Percentiles rank a stretch among this genome's conserved stretches.
phyloP scores from a whole-genome alignment of 495 filamentous ascomycete species.

The Trichoderma gamsii region DNA sequence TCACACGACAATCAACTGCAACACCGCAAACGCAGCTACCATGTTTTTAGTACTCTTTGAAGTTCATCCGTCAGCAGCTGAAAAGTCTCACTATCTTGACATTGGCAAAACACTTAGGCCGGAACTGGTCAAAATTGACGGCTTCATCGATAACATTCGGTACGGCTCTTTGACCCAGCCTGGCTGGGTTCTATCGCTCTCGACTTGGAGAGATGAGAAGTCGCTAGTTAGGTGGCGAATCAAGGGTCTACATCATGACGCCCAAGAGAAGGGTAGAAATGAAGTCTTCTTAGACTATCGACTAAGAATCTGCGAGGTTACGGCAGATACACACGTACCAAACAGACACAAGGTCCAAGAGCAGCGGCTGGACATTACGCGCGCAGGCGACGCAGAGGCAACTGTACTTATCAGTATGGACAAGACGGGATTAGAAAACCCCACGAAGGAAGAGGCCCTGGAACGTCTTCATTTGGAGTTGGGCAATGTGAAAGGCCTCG shows the following conservation, averaged over 20 bases:
- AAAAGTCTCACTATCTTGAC: slow-evolving; percentile 7
- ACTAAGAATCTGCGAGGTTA: not conserved
- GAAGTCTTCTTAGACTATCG: not conserved
- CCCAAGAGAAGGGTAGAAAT: slow-evolving; percentile 10
- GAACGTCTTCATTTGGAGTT: not conserved
- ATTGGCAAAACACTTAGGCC: slow-evolving; percentile 10
- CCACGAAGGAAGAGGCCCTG: not conserved
- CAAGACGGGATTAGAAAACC: not conserved
- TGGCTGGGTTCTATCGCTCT: slow-evolving; percentile 16
- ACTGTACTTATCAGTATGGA: not conserved
- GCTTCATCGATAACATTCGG: slow-evolving; percentile 13
- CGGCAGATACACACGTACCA: slow-evolving; percentile 9
- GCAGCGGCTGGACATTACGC: not conserved
- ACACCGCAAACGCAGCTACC: too few relatives aligned
- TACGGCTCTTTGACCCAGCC: slow-evolving; percentile 10
- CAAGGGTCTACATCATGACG: slow-evolving; percentile 8
- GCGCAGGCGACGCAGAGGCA: slow-evolving; percentile 4
- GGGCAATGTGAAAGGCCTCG: not conserved
- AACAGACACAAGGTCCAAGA: not conserved
- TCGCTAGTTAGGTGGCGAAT: slow-evolving; percentile 16
- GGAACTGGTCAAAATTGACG: not conserved
- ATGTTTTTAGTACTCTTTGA: too few relatives aligned
- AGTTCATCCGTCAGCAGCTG: too few relatives aligned
- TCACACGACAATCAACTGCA: too few relatives aligned
- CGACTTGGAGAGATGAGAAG: slow-evolving; percentile 16